Percentiles rank a stretch among this genome's conserved stretches.
These are phyloP conservation scores for Pichia nanzhaoensis DNA, from an alignment of 805 yeast species.

Conservation along the genomic window DNA sequence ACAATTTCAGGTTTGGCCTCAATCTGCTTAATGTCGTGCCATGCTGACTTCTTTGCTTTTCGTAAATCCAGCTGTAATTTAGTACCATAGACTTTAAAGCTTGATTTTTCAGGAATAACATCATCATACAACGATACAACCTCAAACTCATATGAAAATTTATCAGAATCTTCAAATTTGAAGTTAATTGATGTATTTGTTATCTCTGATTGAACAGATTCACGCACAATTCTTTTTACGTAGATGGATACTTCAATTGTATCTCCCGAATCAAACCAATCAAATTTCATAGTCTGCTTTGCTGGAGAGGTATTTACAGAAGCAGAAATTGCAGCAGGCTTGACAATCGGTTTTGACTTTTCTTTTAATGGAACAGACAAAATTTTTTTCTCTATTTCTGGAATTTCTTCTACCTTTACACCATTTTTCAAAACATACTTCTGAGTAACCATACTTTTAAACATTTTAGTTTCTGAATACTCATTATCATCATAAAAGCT, in stretches of 20 bases:
- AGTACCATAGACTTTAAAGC: slow-evolving; percentile 52
- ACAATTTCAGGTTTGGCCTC: background rate
- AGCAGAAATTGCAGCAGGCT: background rate
- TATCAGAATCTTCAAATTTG: slow-evolving; percentile 41
- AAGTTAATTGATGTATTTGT: slow-evolving; percentile 32
- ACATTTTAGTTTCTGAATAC: slow-evolving; percentile 42
- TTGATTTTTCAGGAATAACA: slow-evolving; percentile 42
- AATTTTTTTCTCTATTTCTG: slow-evolving; percentile 1
- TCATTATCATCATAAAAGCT: slow-evolving; percentile 32
- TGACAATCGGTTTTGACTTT: background rate
- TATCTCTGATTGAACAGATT: slow-evolving; percentile 38
- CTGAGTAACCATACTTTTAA: slow-evolving; percentile 37
- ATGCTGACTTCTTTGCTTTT: slow-evolving; percentile 6
- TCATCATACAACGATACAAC: slow-evolving; percentile 46
- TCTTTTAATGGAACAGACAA: background rate
- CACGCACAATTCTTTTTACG: slow-evolving; percentile 55
- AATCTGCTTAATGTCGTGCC: background rate
- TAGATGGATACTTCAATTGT: slow-evolving; percentile 63
- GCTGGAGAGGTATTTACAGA: slow-evolving; percentile 5
- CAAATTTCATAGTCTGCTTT: slow-evolving; percentile 38
- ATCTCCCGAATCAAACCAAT: slow-evolving; percentile 65
- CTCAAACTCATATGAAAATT: slow-evolving; percentile 46
- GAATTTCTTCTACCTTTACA: slow-evolving; percentile 16
- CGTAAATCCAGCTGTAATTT: slow-evolving; percentile 50
- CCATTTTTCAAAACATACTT: slow-evolving; percentile 31